Base-by-base conservation (phyloP, 768 basidiomycete genomes). In the Scleroderma citrinum region DNA sequence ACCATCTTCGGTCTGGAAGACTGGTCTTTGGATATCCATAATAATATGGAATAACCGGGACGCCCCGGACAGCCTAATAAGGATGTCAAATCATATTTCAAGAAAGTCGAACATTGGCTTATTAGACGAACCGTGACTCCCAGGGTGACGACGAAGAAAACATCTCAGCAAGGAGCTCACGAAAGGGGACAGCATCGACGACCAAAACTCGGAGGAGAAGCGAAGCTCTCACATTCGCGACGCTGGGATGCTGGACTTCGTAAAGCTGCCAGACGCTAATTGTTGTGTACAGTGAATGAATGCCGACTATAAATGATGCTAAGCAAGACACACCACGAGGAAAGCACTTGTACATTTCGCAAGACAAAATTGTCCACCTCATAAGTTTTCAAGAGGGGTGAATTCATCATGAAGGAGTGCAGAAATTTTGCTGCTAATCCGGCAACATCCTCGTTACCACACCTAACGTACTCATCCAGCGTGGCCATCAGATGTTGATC, bases 331-430 rank as follows among this genome's bases (percentile, higher is more conserved):
- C 59, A 88, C 87, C 85, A 86, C 24, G 68, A 62, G 21, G 75
- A 73, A n/a, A 90, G 67, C 16, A 79, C 60, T 36, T 65, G 63
- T 12, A 76, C 81, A 54, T 87, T 85, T 41, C 77, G 75, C 29
- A 87, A 61, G 26, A 87, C 74, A 56, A 88, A 87, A 59, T 86
- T 85, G 56, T 87, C 85, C 2, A 84, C 71, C 64, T 87, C 87
- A 54, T 83, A 76, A 1, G 78, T 60, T 56, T 85, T 82, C 47
- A 89, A 59, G 35, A 79, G 74, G 1, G 79, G 73, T 2, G 83
- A 76, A 36, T 82, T 76, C 34, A 72, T 77, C 32, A 83, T 62
- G 56, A 87, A 83, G 13, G 75, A 66, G 53, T 77, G 69, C 23
- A 88, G 56, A 56, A 88, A 90, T 55, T 81, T 82, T 7, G 80